Percentiles rank a stretch among this genome's conserved stretches.
Evolutionary conservation across 192 early-diverging fungal genomes (phyloP).

Genomic region (Cetraspora pellucida): DNA sequence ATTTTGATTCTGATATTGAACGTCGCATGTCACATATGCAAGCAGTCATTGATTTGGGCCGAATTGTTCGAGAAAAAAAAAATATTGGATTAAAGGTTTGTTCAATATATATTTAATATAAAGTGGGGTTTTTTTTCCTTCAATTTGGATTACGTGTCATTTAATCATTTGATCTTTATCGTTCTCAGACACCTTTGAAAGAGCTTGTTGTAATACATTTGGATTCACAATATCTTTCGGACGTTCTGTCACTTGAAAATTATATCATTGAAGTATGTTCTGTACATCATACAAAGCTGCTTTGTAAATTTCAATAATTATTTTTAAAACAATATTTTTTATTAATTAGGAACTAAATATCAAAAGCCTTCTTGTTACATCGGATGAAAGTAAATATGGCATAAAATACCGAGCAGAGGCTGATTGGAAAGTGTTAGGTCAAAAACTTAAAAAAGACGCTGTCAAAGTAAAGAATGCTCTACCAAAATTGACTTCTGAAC

Average conservation of each 20-base stretch:
- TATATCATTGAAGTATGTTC: constrained; percentile 74
- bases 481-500: constrained; percentile 67
- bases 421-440: constrained; percentile 87
- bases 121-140: constrained; percentile 4
- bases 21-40: constrained; percentile 94
- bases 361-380: constrained; percentile 81
- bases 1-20: constrained; percentile 96
- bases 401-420: constrained; percentile 92
- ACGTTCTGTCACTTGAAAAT: constrained; percentile 78
- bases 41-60: constrained; percentile 93
- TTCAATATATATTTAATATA: neutral
- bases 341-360: constrained; percentile 78
- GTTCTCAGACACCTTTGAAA: constrained; percentile 75
- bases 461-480: constrained; percentile 86
- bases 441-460: constrained; percentile 87
- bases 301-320: too few species aligned
- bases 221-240: constrained; percentile 83
- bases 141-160: neutral
- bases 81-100: constrained; percentile 83
- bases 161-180: neutral
- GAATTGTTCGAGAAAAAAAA: constrained; percentile 87
- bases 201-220: constrained; percentile 92
- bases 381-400: constrained; percentile 88
- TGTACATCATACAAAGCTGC: neutral
- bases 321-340: neutral